phyloP scores from a whole-genome alignment of 2,329 filamentous ascomycete species.

The Ampelomyces quisqualis region DNA sequence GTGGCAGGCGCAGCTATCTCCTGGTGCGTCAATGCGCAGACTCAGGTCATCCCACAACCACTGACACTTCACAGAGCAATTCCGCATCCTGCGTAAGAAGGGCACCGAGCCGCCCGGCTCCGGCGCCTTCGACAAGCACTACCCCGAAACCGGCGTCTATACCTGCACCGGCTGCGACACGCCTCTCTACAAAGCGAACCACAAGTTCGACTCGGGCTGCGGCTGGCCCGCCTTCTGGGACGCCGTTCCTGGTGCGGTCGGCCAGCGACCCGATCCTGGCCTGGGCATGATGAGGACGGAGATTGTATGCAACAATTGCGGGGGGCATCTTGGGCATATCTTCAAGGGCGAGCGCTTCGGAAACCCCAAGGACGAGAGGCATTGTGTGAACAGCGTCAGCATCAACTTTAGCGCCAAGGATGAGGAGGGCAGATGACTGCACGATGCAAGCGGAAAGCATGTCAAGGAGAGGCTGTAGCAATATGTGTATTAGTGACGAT shows the following conservation, averaged over 20 bases:
- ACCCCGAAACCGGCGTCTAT: slow-evolving; percentile 74
- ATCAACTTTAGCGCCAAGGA: slow-evolving; percentile 79
- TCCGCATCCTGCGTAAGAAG: slow-evolving; percentile 87
- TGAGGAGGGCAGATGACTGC: slow-evolving; percentile 48
- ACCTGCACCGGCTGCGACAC: slow-evolving; percentile 81
- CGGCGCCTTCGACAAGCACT: slow-evolving; percentile 86
- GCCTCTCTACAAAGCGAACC: slow-evolving; percentile 86
- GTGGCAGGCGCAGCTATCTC: slow-evolving; percentile 82
- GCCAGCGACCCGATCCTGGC: slow-evolving; percentile 71
- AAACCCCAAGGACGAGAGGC: slow-evolving; percentile 90
- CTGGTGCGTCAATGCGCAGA: slow-evolving; percentile 51
- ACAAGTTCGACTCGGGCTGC: slow-evolving; percentile 96
- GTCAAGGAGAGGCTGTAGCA: slow-evolving; percentile 6
- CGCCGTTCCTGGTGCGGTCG: slow-evolving; percentile 86
- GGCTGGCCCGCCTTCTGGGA: slow-evolving; percentile 99
- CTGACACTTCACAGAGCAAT: slow-evolving; percentile 69
- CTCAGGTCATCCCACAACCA: neutral
- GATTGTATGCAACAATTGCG: slow-evolving; percentile 93
- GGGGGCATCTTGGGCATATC: slow-evolving; percentile 86
- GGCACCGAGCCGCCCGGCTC: slow-evolving; percentile 82
- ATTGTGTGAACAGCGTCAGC: slow-evolving; percentile 94
- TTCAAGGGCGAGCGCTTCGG: slow-evolving; percentile 84
- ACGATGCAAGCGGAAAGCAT: neutral
- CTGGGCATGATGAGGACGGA: slow-evolving; percentile 86
- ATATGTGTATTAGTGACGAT: slow-evolving; percentile 11